Conservation (phyloP, 768 basidiomycete genomes). For the Collybia nuda region DNA sequence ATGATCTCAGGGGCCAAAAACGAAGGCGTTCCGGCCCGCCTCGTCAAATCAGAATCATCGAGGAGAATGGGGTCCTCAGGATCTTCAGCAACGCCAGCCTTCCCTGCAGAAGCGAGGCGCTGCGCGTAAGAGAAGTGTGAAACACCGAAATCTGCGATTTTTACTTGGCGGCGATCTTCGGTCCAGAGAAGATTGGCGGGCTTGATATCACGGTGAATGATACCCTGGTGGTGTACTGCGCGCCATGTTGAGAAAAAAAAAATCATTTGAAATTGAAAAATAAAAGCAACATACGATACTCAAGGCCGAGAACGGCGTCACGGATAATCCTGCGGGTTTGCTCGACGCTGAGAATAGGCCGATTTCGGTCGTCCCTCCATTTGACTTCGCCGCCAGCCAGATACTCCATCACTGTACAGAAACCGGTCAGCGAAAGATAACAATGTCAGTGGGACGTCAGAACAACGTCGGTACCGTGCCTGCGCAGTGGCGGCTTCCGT, state of each 20-base stretch:
- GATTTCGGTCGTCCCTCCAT: conserved; percentile 67
- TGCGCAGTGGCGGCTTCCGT: background rate
- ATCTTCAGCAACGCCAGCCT: conserved; percentile 38
- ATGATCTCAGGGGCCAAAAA: conserved; percentile 97
- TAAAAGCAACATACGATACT: conserved; percentile 72
- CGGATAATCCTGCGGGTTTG: conserved; percentile 88
- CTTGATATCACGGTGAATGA: conserved; percentile 99
- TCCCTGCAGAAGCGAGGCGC: conserved; percentile 64
- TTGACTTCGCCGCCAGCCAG: conserved; percentile 93
- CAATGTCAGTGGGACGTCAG: background rate
- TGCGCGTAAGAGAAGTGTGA: conserved; percentile 95
- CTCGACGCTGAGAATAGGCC: conserved; percentile 78
- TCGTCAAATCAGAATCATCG: conserved; percentile 84
- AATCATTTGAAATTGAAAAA: conserved; percentile 7
- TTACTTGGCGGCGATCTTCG: conserved; percentile 82
- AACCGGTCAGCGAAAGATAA: conserved; percentile 4
- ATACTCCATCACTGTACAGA: conserved; percentile 85
- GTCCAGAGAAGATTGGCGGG: conserved; percentile 96
- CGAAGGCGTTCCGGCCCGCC: conserved; percentile 92
- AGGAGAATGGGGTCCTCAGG: conserved; percentile 64
- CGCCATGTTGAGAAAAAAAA: conserved; percentile 9
- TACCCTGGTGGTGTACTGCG: conserved; percentile 95
- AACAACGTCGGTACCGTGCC: conserved; percentile 1
- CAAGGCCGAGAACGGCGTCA: conserved; percentile 91
- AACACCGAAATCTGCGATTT: conserved; percentile 98